Percentiles rank a stretch among this genome's conserved stretches.
Conservation (phyloP, 805 yeast genomes). For the Saturnispora galanensis region DNA sequence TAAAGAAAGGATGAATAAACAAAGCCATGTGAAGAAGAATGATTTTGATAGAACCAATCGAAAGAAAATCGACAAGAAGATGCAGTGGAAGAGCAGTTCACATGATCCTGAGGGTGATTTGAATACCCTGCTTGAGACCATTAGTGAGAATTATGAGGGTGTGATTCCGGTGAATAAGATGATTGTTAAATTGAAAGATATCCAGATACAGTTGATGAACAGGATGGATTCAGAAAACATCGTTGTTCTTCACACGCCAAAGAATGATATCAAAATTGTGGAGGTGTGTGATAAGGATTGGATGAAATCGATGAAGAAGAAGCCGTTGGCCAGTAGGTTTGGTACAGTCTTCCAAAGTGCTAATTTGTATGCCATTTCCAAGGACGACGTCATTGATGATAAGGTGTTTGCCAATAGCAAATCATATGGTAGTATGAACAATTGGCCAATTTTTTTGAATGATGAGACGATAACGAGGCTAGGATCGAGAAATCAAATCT, state of each 20-base stretch:
- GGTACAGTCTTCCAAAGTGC: constrained; percentile 65
- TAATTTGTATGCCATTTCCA: constrained; percentile 57
- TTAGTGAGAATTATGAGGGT: constrained; percentile 27
- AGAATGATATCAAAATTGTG: constrained; percentile 58
- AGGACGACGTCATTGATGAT: constrained; percentile 30
- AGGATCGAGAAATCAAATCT: constrained; percentile 36
- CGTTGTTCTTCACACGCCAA: constrained; percentile 64
- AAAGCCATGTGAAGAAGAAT: neutral
- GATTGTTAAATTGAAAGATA: constrained; percentile 59
- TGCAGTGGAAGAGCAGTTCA: neutral
- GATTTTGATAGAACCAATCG: neutral
- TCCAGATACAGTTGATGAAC: constrained; percentile 68
- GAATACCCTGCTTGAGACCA: constrained; percentile 39
- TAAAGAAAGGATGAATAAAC: constrained; percentile 3
- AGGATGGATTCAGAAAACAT: constrained; percentile 45
- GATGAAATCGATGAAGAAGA: constrained; percentile 11
- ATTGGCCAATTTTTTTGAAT: constrained; percentile 87
- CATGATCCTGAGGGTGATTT: constrained; percentile 27
- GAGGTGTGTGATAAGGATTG: constrained; percentile 38
- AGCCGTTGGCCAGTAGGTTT: constrained; percentile 51
- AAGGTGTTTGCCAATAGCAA: constrained; percentile 14
- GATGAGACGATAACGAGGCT: constrained; percentile 38
- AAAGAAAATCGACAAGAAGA: neutral
- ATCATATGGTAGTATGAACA: constrained; percentile 47
- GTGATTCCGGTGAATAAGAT: constrained; percentile 41